Percentiles rank a stretch among this genome's conserved stretches.
These are phyloP conservation scores for Acacia confusa DNA, from an alignment of 306 rosid genomes.

Conservation along the genomic window DNA sequence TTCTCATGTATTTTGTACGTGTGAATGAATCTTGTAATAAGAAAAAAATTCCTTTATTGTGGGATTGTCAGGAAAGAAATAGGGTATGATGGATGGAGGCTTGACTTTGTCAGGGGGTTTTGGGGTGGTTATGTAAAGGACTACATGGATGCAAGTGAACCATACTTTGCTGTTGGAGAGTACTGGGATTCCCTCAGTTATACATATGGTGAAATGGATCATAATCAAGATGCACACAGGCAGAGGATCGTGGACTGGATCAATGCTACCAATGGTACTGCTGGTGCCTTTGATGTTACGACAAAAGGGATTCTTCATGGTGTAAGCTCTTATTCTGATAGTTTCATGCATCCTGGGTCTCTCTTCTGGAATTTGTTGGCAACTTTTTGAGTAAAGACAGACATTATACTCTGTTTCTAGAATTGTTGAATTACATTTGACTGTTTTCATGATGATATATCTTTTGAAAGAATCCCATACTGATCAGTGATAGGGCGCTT, in stretches of 20 bases:
- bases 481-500: slow-evolving; percentile 8
- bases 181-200: slow-evolving; percentile 98
- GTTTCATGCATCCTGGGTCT: slow-evolving; percentile 2
- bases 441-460: neutral
- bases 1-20: neutral
- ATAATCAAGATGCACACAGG: slow-evolving; percentile 95
- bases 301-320: slow-evolving; percentile 97
- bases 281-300: slow-evolving; percentile 97
- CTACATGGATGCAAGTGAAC: slow-evolving; percentile 78
- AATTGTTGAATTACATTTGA: neutral
- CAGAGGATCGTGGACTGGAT: slow-evolving; percentile 98
- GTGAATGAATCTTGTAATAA: neutral
- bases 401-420: neutral
- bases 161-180: slow-evolving; percentile 89
- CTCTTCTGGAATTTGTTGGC: slow-evolving; percentile 11
- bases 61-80: slow-evolving; percentile 72
- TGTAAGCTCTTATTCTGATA: slow-evolving; percentile 54
- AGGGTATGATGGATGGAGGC: slow-evolving; percentile 99
- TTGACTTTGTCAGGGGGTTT: slow-evolving; percentile 95
- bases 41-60: neutral
- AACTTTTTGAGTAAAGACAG: slow-evolving; percentile 3
- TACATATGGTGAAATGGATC: slow-evolving; percentile 87
- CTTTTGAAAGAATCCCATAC: slow-evolving; percentile 16
- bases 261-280: slow-evolving; percentile 75
- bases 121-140: slow-evolving; percentile 99